A percentile compares a stretch with the other conserved stretches of the same genome.
These are phyloP conservation scores for Vaccinium myrtillus DNA, from an alignment of 148 eudicot genomes.

Conservation along the genomic window DNA sequence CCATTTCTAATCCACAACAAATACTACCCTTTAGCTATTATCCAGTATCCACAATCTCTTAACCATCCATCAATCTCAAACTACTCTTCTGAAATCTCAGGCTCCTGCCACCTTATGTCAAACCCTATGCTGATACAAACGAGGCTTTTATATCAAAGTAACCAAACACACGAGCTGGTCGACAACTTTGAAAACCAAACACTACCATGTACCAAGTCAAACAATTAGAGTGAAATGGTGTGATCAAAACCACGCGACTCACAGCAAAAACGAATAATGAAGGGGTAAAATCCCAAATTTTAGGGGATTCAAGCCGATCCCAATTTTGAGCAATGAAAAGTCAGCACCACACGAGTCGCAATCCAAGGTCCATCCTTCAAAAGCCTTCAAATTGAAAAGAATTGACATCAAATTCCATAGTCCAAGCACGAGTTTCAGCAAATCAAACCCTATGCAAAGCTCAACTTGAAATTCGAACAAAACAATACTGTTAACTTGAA, in stretches of 20 bases:
- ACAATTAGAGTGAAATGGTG: conserved; percentile 7
- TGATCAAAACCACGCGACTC: conserved; percentile 1
- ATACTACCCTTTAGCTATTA: conserved; percentile 13
- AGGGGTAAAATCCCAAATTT: neutral
- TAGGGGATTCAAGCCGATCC: conserved; percentile 5
- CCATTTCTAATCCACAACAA: conserved; percentile 44
- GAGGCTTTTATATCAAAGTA: neutral
- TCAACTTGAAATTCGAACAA: conserved; percentile 1
- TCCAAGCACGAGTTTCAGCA: neutral
- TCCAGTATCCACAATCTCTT: conserved; percentile 19
- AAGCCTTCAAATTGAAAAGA: conserved; percentile 12
- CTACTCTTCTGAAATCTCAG: neutral
- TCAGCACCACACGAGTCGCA: conserved; percentile 5
- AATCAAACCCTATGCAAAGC: neutral
- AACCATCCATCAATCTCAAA: conserved; percentile 22
- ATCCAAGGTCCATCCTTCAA: neutral
- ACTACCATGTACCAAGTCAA: neutral
- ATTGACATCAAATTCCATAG: neutral
- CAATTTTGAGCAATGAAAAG: neutral
- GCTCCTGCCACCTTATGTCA: neutral
- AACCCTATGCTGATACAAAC: neutral
- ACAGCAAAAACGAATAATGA: neutral
- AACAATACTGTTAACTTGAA: neutral
- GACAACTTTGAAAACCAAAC: conserved; percentile 14
- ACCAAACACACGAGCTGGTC: neutral